phyloP scores from a whole-genome alignment of 345 rosid species.

The Triadica sebifera region DNA sequence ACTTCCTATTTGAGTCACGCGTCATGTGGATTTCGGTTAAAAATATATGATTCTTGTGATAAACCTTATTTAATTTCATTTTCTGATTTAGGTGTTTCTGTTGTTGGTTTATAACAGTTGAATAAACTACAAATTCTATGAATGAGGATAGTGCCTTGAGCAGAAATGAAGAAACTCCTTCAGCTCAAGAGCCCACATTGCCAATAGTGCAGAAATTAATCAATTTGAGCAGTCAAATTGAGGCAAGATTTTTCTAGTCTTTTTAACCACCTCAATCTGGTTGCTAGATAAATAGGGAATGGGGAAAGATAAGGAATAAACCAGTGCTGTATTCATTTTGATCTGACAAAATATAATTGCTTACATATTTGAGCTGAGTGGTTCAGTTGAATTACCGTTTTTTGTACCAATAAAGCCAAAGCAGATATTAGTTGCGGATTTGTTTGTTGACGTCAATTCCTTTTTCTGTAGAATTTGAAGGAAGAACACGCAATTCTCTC shows the following conservation, averaged over 20 bases:
- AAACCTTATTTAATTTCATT: neutral
- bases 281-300: neutral
- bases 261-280: neutral
- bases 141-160: slow-evolving; percentile 40
- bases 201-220: slow-evolving; percentile 70
- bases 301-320: neutral
- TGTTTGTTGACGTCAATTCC: slow-evolving; percentile 2
- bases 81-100: neutral
- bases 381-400: no score
- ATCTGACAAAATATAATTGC: neutral
- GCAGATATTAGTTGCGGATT: neutral
- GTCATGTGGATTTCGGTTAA: no score
- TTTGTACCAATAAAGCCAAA: neutral
- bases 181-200: no score
- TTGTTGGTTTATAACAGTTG: slow-evolving; percentile 20
- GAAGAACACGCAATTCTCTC: slow-evolving; percentile 56
- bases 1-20: no score
- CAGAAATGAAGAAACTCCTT: slow-evolving; percentile 40
- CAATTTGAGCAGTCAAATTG: slow-evolving; percentile 55
- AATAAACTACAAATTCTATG: slow-evolving; percentile 32
- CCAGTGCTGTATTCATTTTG: neutral
- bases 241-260: slow-evolving; percentile 37
- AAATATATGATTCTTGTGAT: neutral
- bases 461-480: slow-evolving; percentile 55
- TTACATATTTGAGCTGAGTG: no score